Evolutionary conservation across 495 filamentous ascomycete species (phyloP).

Genomic region (Neurospora intermedia): DNA sequence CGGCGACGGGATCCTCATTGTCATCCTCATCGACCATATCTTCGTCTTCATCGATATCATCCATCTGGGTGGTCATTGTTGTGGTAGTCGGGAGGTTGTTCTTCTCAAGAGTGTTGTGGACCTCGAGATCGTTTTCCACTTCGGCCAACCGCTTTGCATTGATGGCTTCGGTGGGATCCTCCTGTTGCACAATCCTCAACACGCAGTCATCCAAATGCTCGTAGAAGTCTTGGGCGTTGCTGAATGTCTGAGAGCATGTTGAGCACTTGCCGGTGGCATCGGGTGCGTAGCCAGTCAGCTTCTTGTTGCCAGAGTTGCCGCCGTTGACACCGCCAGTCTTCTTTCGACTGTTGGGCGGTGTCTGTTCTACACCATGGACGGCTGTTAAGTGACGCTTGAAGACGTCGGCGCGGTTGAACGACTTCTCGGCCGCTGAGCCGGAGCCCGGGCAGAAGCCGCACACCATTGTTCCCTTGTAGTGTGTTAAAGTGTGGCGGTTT

Average conservation of each 20-base stretch:
- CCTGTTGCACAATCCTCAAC: constrained; percentile 90
- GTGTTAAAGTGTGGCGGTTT: constrained; percentile 91
- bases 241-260: constrained; percentile 85
- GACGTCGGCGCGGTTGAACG: constrained; percentile 96
- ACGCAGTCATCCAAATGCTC: constrained; percentile 99
- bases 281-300: constrained; percentile 50
- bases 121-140: constrained; percentile 71
- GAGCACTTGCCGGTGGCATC: constrained; percentile 91
- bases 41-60: constrained; percentile 53
- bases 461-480: constrained; percentile 99
- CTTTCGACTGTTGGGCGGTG: constrained; percentile 90
- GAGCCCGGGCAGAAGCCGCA: constrained; percentile 96
- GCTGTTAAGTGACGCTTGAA: constrained; percentile 97
- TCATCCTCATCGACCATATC: constrained; percentile 49
- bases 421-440: constrained; percentile 90
- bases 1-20: constrained; percentile 23
- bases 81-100: constrained; percentile 57
- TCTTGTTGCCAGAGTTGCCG: constrained; percentile 35
- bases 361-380: constrained; percentile 92
- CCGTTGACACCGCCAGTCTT: constrained; percentile 32
- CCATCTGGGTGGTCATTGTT: constrained; percentile 45
- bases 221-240: constrained; percentile 94
- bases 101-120: constrained; percentile 73
- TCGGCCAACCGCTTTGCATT: constrained; percentile 79
- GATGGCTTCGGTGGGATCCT: constrained; percentile 91